Percentiles rank a stretch among this genome's conserved stretches.
These are phyloP conservation scores for Sequoia sempervirens DNA, from an alignment of 75 land plant species.

Conservation along the genomic window DNA sequence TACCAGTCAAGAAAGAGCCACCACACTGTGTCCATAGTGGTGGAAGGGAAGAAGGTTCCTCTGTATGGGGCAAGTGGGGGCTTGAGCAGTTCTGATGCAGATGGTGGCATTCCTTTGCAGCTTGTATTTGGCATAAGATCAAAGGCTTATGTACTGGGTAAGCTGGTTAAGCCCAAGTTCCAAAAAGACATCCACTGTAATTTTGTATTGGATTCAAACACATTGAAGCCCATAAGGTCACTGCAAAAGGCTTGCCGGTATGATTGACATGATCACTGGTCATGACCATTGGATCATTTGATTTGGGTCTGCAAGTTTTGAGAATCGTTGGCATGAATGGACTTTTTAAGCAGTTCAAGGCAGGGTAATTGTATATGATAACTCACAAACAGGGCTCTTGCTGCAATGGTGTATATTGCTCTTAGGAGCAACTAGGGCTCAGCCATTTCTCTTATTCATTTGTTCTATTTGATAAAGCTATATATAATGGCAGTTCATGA, in stretches of 20 bases:
- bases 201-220: conserved; percentile 37
- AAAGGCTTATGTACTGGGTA: conserved; percentile 59
- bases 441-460: neutral
- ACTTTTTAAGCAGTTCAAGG: neutral
- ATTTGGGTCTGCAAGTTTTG: neutral
- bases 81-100: conserved; percentile 29
- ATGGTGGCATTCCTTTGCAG: conserved; percentile 23
- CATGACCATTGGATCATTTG: neutral
- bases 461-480: neutral
- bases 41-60: conserved; percentile 47
- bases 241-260: conserved; percentile 45
- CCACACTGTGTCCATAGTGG: conserved; percentile 23
- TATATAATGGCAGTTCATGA: neutral
- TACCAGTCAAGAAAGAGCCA: conserved; percentile 60
- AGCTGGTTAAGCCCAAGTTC: conserved; percentile 68
- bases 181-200: conserved; percentile 34
- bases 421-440: neutral
- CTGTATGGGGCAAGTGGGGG: conserved; percentile 58
- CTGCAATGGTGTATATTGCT: neutral
- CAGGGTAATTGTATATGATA: neutral
- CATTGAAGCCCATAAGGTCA: conserved; percentile 27
- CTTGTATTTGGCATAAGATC: conserved; percentile 44
- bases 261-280: conserved; percentile 7
- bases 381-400: neutral
- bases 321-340: neutral